Percentiles rank a stretch among this genome's conserved stretches.
Evolutionary conservation across 2,329 filamentous ascomycete species (phyloP).

Genomic region (Penicillium sp.): DNA sequence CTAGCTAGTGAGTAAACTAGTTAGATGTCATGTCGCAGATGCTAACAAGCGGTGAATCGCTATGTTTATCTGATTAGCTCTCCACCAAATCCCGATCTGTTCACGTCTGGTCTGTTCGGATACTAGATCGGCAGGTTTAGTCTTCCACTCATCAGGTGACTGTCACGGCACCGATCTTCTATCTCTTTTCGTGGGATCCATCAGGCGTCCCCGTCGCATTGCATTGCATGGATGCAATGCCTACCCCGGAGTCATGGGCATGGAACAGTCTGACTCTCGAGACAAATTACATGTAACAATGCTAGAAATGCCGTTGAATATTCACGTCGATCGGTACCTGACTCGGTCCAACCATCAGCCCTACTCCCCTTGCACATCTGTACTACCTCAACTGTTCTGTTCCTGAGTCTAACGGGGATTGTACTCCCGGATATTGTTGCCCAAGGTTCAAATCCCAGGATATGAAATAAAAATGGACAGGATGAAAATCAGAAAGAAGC

Average conservation of each 20-base stretch:
- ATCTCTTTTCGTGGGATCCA: constrained; percentile 17
- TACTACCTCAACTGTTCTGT: constrained; percentile 10
- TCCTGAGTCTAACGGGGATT: constrained; percentile 11
- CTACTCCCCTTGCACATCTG: constrained; percentile 3
- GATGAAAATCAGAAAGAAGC: constrained; percentile 9
- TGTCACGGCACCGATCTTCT: constrained; percentile 12
- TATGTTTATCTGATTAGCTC: constrained; percentile 21
- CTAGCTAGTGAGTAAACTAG: no score
- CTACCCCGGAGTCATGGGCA: constrained; percentile 14
- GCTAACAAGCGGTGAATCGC: constrained; percentile 22
- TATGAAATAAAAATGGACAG: background rate
- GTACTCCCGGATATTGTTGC: background rate
- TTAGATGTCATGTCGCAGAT: background rate
- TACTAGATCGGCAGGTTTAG: constrained; percentile 18
- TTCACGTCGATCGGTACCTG: constrained; percentile 21
- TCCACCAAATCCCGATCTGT: constrained; percentile 3
- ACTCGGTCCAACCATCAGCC: constrained; percentile 13
- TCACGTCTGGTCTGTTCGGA: constrained; percentile 25
- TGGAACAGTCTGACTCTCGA: background rate
- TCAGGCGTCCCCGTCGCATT: constrained; percentile 21
- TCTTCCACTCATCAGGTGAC: constrained; percentile 20
- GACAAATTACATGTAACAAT: background rate
- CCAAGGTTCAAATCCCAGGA: background rate
- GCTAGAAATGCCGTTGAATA: constrained; percentile 1
- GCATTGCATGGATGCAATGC: constrained; percentile 23